Conservation (phyloP, 192 early-diverging fungal species). For the Glomus cerebriforme region DNA sequence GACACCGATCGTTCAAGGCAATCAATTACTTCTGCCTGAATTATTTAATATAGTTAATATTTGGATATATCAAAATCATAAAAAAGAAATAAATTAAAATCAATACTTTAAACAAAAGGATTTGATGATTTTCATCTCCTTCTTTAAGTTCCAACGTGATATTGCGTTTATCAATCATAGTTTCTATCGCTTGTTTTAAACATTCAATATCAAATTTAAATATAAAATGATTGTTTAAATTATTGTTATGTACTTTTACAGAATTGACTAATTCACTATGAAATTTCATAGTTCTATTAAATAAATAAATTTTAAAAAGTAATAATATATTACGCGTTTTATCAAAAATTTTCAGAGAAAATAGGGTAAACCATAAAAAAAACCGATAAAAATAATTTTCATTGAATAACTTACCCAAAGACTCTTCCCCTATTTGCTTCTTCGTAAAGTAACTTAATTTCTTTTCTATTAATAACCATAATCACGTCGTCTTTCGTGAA, state of each 20-base stretch:
- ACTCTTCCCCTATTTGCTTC: not conserved
- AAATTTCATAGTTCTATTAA: not conserved
- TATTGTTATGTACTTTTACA: not conserved
- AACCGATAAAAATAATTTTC: too few relatives aligned
- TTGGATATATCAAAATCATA: not conserved
- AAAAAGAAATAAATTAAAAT: not conserved
- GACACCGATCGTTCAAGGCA: not conserved
- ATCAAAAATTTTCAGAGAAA: not conserved
- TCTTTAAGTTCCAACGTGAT: not conserved
- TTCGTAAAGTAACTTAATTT: not conserved
- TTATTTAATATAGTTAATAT: not conserved
- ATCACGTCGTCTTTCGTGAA: not conserved
- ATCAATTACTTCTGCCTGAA: not conserved
- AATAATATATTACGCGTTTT: not conserved
- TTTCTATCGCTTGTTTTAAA: not conserved
- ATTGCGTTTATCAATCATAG: not conserved
- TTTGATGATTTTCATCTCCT: not conserved
- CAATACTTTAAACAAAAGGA: not conserved
- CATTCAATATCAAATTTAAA: not conserved
- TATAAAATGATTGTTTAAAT: not conserved
- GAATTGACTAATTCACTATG: not conserved
- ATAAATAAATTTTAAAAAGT: not conserved
- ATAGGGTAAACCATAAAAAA: not conserved
- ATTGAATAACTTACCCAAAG: not conserved
- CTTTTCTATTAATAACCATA: not conserved